phyloP scores from a whole-genome alignment of 495 filamentous ascomycete species.

The Penicillium ochrochloron region DNA sequence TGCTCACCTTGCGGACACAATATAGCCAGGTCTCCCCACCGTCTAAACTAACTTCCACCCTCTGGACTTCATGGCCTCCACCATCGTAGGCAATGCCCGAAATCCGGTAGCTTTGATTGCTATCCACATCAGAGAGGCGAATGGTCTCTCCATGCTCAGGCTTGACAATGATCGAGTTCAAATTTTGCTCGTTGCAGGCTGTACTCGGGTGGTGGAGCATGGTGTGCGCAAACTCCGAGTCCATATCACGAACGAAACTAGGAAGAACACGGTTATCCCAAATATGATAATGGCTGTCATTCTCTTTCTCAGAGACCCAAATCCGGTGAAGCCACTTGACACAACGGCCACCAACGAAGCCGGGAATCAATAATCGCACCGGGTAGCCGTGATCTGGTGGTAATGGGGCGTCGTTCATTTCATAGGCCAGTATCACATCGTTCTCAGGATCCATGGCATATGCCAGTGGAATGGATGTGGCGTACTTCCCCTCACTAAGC shows the following conservation, averaged over 20 bases:
- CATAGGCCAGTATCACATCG: slow-evolving; percentile 64
- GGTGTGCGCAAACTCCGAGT: slow-evolving; percentile 5
- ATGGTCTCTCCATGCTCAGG: slow-evolving; percentile 5
- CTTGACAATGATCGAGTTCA: slow-evolving; percentile 12
- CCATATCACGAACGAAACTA: slow-evolving; percentile 3
- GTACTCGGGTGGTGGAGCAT: slow-evolving; percentile 9
- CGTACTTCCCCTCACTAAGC: slow-evolving; percentile 47
- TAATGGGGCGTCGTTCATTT: slow-evolving; percentile 59
- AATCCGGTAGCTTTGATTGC: not conserved
- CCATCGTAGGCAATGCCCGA: slow-evolving; percentile 2
- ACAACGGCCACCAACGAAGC: slow-evolving; percentile 58
- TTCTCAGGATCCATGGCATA: slow-evolving; percentile 54
- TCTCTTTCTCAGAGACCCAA: slow-evolving; percentile 4
- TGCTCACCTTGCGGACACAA: slow-evolving; percentile 4
- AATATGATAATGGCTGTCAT: slow-evolving; percentile 6
- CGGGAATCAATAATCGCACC: slow-evolving; percentile 60
- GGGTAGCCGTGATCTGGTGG: slow-evolving; percentile 65
- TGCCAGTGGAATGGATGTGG: slow-evolving; percentile 59
- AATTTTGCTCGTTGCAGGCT: slow-evolving; percentile 2
- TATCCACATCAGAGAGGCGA: not conserved
- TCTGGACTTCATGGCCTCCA: slow-evolving; percentile 7
- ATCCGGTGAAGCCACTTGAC: slow-evolving; percentile 61
- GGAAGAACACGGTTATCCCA: slow-evolving; percentile 8
- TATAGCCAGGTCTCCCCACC: slow-evolving; percentile 2
- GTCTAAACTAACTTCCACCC: slow-evolving; percentile 8